These are phyloP conservation scores for Pedinophyceae sp. DNA, from an alignment of 139 green algal species.

Conservation along the genomic window DNA sequence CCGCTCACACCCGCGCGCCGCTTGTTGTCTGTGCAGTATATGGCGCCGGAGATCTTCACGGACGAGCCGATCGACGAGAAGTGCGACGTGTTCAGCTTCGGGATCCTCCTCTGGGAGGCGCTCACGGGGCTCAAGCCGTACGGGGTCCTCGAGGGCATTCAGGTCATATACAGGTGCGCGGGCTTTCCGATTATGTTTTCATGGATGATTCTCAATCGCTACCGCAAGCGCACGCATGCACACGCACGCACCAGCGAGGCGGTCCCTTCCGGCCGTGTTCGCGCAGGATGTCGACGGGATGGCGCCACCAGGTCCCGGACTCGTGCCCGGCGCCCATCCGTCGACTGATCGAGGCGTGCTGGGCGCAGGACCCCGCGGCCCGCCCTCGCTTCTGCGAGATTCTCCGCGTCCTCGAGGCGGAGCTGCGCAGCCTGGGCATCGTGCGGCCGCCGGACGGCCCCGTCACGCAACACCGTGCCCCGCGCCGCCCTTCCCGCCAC, in stretches of 20 bases:
- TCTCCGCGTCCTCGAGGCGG: neutral
- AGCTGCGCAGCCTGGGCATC: slow-evolving; percentile 5
- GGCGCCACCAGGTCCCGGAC: slow-evolving; percentile 50
- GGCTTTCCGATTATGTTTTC: neutral
- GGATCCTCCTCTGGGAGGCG: slow-evolving; percentile 10
- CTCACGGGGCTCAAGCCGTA: slow-evolving; percentile 2
- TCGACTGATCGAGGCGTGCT: slow-evolving; percentile 47
- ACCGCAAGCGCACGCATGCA: neutral
- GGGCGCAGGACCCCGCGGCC: slow-evolving; percentile 20
- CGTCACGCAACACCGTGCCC: no score
- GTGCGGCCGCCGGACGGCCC: no score
- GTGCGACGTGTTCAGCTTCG: slow-evolving; percentile 57
- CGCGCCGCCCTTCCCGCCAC: no score
- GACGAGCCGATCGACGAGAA: slow-evolving; percentile 60
- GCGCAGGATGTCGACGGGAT: slow-evolving; percentile 71
- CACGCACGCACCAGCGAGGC: neutral
- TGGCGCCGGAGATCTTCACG: slow-evolving; percentile 6
- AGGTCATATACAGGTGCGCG: neutral
- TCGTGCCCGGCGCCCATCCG: slow-evolving; percentile 34
- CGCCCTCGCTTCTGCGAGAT: slow-evolving; percentile 36
- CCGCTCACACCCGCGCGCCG: neutral
- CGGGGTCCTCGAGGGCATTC: neutral
- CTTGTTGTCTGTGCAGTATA: neutral
- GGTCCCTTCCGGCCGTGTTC: neutral
- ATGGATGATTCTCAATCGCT: neutral